phyloP scores from a whole-genome alignment of 2,329 filamentous ascomycete species.

The Purpureocillium lavendulum region DNA sequence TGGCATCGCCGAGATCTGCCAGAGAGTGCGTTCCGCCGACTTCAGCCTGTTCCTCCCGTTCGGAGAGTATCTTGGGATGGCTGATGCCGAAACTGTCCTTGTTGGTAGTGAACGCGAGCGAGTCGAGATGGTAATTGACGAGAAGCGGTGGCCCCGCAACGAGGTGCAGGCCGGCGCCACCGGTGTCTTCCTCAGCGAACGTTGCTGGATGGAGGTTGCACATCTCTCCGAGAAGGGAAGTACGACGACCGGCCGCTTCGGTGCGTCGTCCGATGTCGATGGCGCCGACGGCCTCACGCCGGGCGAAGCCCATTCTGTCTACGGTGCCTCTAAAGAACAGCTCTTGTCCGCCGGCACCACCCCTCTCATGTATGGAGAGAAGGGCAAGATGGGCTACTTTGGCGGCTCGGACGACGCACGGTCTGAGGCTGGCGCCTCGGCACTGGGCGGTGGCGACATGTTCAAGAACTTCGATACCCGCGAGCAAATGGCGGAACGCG shows the following conservation, averaged over 20 bases:
- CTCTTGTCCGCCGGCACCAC: slow-evolving; percentile 43
- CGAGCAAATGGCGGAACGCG: slow-evolving; percentile 90
- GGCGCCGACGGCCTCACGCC: slow-evolving; percentile 54
- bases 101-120: slow-evolving; percentile 92
- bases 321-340: slow-evolving; percentile 54
- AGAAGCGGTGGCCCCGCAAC: slow-evolving; percentile 85
- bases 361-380: slow-evolving; percentile 63
- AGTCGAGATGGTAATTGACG: slow-evolving; percentile 82
- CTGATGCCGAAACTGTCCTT: slow-evolving; percentile 74
- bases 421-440: slow-evolving; percentile 88
- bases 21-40: slow-evolving; percentile 83
- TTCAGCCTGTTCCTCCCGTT: slow-evolving; percentile 96
- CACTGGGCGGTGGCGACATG: slow-evolving; percentile 89
- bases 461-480: slow-evolving; percentile 94
- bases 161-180: slow-evolving; percentile 88
- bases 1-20: slow-evolving; percentile 94
- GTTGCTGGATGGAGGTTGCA: slow-evolving; percentile 88
- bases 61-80: slow-evolving; percentile 84
- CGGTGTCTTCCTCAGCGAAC: slow-evolving; percentile 89
- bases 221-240: slow-evolving; percentile 56
- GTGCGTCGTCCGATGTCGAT: slow-evolving; percentile 47
- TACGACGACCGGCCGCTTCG: slow-evolving; percentile 29
- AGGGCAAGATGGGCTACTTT: slow-evolving; percentile 72
- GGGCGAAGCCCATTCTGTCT: slow-evolving; percentile 46
- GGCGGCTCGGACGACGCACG: slow-evolving; percentile 73